Percentiles rank a stretch among this genome's conserved stretches.
Conservation (phyloP, 2,329 filamentous ascomycete species). For the Aspergillus terreus region DNA sequence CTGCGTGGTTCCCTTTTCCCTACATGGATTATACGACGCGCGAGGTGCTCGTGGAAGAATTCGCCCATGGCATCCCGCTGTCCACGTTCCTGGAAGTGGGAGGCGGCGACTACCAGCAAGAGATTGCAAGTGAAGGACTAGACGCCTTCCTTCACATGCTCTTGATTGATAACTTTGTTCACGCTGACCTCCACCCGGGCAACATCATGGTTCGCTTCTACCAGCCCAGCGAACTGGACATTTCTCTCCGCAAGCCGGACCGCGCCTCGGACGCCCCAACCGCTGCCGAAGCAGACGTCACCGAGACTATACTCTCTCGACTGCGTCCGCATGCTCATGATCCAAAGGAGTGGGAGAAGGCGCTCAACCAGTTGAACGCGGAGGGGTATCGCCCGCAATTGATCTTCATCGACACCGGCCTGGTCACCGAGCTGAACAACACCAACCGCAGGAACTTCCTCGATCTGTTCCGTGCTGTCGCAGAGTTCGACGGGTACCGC, state of each 20-base stretch:
- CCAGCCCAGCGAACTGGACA: constrained; percentile 68
- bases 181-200: constrained; percentile 91
- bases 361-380: constrained; percentile 70
- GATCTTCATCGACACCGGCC: constrained; percentile 94
- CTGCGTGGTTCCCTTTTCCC: constrained; percentile 95
- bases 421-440: constrained; percentile 89
- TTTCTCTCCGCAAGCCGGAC: constrained; percentile 51
- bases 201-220: constrained; percentile 99
- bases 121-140: constrained; percentile 90
- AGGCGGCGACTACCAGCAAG: constrained; percentile 85
- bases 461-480: constrained; percentile 90
- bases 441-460: constrained; percentile 87
- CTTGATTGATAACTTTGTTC: constrained; percentile 94
- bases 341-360: constrained; percentile 65
- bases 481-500: constrained; percentile 95
- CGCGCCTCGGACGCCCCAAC: constrained; percentile 41
- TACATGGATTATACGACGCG: constrained; percentile 90
- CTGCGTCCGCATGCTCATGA: constrained; percentile 71
- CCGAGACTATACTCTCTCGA: constrained; percentile 77
- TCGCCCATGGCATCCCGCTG: constrained; percentile 88
- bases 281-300: constrained; percentile 66
- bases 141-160: constrained; percentile 97
- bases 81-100: constrained; percentile 87
- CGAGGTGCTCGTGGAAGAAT: constrained; percentile 91
- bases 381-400: constrained; percentile 92